Evolutionary conservation across 2,329 filamentous ascomycete genomes (phyloP).

Genomic region (Leptographium galeiforme): DNA sequence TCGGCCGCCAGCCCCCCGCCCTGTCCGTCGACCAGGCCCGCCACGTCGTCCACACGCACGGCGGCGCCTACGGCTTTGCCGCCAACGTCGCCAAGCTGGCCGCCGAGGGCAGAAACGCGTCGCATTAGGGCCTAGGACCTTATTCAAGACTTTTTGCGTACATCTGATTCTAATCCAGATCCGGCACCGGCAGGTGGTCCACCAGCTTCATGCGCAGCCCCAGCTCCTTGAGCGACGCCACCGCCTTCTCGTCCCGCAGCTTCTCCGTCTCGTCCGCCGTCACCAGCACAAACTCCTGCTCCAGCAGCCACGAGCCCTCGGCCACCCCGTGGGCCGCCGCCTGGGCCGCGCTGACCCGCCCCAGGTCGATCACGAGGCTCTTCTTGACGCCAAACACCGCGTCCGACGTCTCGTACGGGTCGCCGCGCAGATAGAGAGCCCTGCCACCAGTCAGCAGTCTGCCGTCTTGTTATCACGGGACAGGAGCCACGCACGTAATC

Average conservation of each 20-base stretch:
- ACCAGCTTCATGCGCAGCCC: conserved; percentile 60
- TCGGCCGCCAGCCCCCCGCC: conserved; percentile 45
- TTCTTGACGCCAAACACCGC: conserved; percentile 81
- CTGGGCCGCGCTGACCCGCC: conserved; percentile 34
- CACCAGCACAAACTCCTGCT: conserved; percentile 67
- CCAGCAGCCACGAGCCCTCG: conserved; percentile 49
- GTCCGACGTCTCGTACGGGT: conserved; percentile 72
- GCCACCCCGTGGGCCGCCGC: conserved; percentile 49
- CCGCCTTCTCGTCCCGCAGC: conserved; percentile 50
- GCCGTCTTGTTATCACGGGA: too few relatives aligned
- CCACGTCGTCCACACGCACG: conserved; percentile 34
- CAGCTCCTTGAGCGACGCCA: conserved; percentile 51
- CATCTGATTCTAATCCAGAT: conserved; percentile 29
- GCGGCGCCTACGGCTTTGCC: conserved; percentile 42
- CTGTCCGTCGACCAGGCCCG: conserved; percentile 16
- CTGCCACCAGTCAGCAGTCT: conserved; percentile 23
- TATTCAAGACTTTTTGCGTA: too few relatives aligned
- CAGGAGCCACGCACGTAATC: conserved; percentile 52
- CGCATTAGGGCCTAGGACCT: background rate
- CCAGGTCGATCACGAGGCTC: conserved; percentile 55
- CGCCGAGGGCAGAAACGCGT: background rate
- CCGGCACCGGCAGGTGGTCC: conserved; percentile 64
- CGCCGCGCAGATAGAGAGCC: conserved; percentile 62
- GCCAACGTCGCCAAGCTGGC: conserved; percentile 27
- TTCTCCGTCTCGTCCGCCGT: conserved; percentile 54